phyloP scores from a whole-genome alignment of 805 yeast genomes.

The Candida lessepsii region DNA sequence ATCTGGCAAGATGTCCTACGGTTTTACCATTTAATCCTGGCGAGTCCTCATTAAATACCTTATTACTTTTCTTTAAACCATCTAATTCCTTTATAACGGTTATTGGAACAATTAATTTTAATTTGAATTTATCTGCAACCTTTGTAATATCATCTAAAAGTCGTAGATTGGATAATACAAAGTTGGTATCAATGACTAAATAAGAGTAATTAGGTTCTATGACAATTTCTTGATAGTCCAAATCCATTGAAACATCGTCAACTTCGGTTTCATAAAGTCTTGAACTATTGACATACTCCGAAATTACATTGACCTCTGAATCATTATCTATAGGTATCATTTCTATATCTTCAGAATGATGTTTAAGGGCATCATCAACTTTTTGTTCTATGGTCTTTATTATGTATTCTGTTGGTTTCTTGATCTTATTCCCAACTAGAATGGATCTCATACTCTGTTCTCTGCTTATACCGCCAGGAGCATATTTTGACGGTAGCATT shows the following conservation, averaged over 20 bases:
- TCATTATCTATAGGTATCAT: conserved; percentile 51
- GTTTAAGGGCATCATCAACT: conserved; percentile 21
- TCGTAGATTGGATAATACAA: conserved; percentile 65
- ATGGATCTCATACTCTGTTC: conserved; percentile 24
- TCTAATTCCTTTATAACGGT: conserved; percentile 79
- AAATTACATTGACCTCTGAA: conserved; percentile 41
- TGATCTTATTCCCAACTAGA: conserved; percentile 23
- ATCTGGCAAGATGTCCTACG: conserved; percentile 59
- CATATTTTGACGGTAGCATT: conserved; percentile 36
- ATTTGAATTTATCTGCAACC: conserved; percentile 40
- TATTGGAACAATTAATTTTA: conserved; percentile 63
- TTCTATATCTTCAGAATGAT: conserved; percentile 38
- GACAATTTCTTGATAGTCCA: conserved; percentile 19
- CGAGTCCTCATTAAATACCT: conserved; percentile 11
- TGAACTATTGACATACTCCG: conserved; percentile 30
- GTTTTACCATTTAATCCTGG: conserved; percentile 27
- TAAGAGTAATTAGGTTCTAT: conserved; percentile 30
- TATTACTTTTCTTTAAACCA: conserved; percentile 58
- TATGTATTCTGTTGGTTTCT: conserved; percentile 22
- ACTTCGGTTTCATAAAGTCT: conserved; percentile 14
- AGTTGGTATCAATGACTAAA: conserved; percentile 81
- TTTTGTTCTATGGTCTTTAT: conserved; percentile 25
- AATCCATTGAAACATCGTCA: conserved; percentile 14
- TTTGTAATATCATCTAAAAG: conserved; percentile 53
- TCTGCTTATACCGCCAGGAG: conserved; percentile 33